Base-by-base conservation (phyloP, 805 yeast species). In the Scheffersomyces stipitis region DNA sequence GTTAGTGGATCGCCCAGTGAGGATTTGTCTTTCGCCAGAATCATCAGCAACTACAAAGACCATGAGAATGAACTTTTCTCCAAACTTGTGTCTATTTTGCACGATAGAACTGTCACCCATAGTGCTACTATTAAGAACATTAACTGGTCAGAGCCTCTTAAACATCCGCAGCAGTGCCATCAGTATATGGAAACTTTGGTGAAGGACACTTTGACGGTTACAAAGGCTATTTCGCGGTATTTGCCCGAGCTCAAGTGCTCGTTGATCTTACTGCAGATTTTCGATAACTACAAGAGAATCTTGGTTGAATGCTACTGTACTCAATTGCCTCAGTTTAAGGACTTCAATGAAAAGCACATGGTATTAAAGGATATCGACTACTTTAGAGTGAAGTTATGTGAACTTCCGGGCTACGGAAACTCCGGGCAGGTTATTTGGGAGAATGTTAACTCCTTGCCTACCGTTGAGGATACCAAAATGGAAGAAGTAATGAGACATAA, bases 71-170 rank as follows among this genome's bases (percentile, higher is more conserved):
- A 82, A 44, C 68, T 85, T 10, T 76, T 77, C 42, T 63, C 75
- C 29, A 83, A 83, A 52, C 66, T 85, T 30, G 76, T 83, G n/a
- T 71, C 81, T 2, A 74, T 84, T 13, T 83, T 84, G 90, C 67
- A 71, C 28, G 90, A 83, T 41, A 73, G 86, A 37, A 74, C 81
- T 1, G 47, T 60, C 1, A 62, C 57, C 26, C 83, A 80, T 50
- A 68, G 82, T 36, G 49, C 55, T n/a, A 64, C 74, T 3, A 65
- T 82, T 3, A 50, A 62, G 10, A 57, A 55, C 15, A 66, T 73
- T 8, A 71, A 81, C 46, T 80, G 83, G 80, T 61, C 77, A 2
- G 60, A 59, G 13, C 70, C 76, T 0, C 38, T 69, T 3, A 37
- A 29, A 10, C 64, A 60, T 6, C 65, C 73, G 2, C 69, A 64